A percentile compares a stretch with the other conserved stretches of the same genome.
phyloP scores from a whole-genome alignment of 139 green algal genomes.

The Picochlorum costavermella region DNA sequence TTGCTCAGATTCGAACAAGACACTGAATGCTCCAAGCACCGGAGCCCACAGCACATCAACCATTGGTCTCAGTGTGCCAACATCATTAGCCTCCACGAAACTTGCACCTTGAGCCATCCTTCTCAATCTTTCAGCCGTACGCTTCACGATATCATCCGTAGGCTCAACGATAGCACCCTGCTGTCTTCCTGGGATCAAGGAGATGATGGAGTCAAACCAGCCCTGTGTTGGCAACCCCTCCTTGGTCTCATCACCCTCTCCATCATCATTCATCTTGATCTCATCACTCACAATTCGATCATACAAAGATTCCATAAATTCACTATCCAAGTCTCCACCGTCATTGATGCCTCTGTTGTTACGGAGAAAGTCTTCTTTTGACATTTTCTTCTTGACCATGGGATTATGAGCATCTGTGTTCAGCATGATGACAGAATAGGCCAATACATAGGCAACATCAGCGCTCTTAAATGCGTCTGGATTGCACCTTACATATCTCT shows the following conservation, averaged over 20 bases:
- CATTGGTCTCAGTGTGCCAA: slow-evolving; percentile 74
- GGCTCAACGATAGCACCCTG: slow-evolving; percentile 32
- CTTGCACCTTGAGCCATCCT: slow-evolving; percentile 64
- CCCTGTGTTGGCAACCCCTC: slow-evolving; percentile 4
- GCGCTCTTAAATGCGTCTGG: slow-evolving; percentile 81
- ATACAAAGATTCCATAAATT: slow-evolving; percentile 86
- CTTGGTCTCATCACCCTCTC: neutral
- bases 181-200: slow-evolving; percentile 45
- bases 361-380: slow-evolving; percentile 70
- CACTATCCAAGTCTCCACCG: slow-evolving; percentile 69
- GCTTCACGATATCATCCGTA: slow-evolving; percentile 68
- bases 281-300: slow-evolving; percentile 92
- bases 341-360: slow-evolving; percentile 99
- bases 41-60: slow-evolving; percentile 90
- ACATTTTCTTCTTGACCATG: slow-evolving; percentile 69
- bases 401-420: slow-evolving; percentile 99
- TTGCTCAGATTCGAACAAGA: slow-evolving; percentile 73
- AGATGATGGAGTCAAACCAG: slow-evolving; percentile 53
- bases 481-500: slow-evolving; percentile 89
- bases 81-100: slow-evolving; percentile 66
- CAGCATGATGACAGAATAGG: slow-evolving; percentile 99
- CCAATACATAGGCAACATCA: slow-evolving; percentile 96
- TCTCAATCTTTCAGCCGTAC: slow-evolving; percentile 45
- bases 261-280: slow-evolving; percentile 79
- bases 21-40: slow-evolving; percentile 80